Evolutionary conservation across 2,329 filamentous ascomycete species (phyloP).

Genomic region (Talaromyces sp.): DNA sequence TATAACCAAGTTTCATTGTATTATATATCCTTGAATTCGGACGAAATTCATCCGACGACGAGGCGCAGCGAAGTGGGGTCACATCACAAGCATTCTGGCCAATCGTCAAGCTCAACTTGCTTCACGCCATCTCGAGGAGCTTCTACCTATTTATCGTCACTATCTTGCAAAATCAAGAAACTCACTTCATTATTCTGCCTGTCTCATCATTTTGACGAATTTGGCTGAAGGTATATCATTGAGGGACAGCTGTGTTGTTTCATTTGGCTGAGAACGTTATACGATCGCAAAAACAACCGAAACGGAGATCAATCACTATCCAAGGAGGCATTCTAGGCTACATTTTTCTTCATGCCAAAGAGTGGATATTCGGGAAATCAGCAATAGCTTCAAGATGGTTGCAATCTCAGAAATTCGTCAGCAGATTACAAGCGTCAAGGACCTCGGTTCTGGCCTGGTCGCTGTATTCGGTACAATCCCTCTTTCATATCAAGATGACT

Average conservation of each 20-base stretch:
- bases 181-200: background rate
- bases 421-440: constrained; percentile 18
- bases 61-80: background rate
- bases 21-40: background rate
- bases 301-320: background rate
- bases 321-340: background rate
- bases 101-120: background rate
- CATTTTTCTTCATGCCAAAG: background rate
- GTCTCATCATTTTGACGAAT: background rate
- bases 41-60: background rate
- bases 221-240: background rate
- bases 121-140: background rate
- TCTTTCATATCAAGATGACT: background rate
- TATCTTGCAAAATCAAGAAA: background rate
- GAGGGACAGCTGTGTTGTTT: background rate
- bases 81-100: background rate
- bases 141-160: background rate
- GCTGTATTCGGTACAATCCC: constrained; percentile 20
- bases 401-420: constrained; percentile 17
- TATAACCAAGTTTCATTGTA: too few species aligned
- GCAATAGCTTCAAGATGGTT: constrained; percentile 21
- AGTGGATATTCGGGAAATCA: too few species aligned
- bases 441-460: constrained; percentile 20
- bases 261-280: background rate
- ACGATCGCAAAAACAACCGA: background rate